These are phyloP conservation scores for Primulina huaijiensis DNA, from an alignment of 257 asterid species.

Conservation along the genomic window DNA sequence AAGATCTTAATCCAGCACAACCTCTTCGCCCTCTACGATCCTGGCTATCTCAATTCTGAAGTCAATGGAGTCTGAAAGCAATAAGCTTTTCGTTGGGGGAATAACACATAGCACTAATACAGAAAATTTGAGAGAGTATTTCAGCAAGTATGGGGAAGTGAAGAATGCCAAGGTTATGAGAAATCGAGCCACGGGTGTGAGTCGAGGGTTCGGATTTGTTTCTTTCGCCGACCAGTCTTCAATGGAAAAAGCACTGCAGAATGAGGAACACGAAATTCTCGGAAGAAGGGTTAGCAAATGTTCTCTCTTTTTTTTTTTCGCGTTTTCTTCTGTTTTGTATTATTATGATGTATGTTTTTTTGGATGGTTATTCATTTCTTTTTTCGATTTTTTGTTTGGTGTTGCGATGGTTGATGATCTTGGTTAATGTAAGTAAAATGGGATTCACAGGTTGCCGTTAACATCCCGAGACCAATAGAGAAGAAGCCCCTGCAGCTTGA, in stretches of 20 bases:
- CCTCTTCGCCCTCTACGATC: too few relatives aligned
- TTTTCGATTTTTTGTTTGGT: neutral
- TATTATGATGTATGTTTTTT: neutral
- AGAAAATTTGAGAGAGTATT: constrained; percentile 7
- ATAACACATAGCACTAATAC: constrained; percentile 14
- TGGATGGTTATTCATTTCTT: neutral
- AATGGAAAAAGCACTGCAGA: neutral
- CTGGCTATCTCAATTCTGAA: neutral
- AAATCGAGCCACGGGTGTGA: neutral
- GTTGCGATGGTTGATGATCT: neutral
- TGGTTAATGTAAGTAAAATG: neutral
- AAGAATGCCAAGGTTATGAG: neutral
- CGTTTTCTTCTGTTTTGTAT: neutral
- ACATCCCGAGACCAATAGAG: constrained; percentile 11
- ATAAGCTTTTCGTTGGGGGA: constrained; percentile 25
- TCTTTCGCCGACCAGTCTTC: constrained; percentile 12
- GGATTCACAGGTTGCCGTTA: constrained; percentile 29
- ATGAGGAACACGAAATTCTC: constrained; percentile 15
- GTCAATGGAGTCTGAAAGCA: constrained; percentile 11
- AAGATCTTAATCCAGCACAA: neutral
- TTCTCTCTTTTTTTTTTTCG: neutral
- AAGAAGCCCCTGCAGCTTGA: neutral
- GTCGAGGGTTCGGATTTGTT: constrained; percentile 27
- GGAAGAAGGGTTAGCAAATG: constrained; percentile 11
- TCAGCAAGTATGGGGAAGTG: constrained; percentile 21